Base-by-base conservation (phyloP, 2,329 filamentous ascomycete genomes). In the Fusarium equiseti region DNA sequence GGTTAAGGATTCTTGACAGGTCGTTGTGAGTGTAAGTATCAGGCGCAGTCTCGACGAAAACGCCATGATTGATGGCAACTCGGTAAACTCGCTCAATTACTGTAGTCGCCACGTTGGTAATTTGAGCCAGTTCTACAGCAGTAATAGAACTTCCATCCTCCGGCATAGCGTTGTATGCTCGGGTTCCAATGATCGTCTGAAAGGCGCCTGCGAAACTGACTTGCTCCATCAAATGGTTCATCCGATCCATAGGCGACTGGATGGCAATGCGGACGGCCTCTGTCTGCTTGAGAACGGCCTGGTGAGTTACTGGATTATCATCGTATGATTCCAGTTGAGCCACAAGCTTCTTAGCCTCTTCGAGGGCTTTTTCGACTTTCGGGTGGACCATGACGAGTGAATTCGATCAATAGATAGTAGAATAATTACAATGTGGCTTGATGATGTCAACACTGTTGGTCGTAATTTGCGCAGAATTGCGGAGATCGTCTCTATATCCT, bases 1-100 rank as follows among this genome's bases (percentile, higher is more conserved):
- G 75, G 27, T 75, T 70, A 44, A 79, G 70, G 9, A 73, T 65
- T 27, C 66, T 73, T 0, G 78, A 80, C 32, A 78, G 67, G n/a
- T 66, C 59, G 31, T 80, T 81, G 50, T 79, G 77, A 16, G 77
- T 74, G 56, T 80, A 81, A 10, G 68, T 67, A 62, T 78, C 74
- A 4, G 74, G 68, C 1, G 63, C 72, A 2, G 75, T 75, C 61
- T 81, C 77, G 18, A 32, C 44, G 43, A 77, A 77, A 42, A 80
- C 60, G 22, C 79, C 79, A 55, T 76, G 72, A 24, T 66, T 75
- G 20, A 80, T 55, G 45, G 73, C 69, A 7, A 79, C 71, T 11
- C 78, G 79, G 66, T 79, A 76, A 26, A 72, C 49, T 5, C 80
- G 75, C 18, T 77, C 65, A 44, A 81, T 75, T 22, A 77, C 75